phyloP scores from a whole-genome alignment of 176 grass and related monocot genomes.

The Ananas comosus region DNA sequence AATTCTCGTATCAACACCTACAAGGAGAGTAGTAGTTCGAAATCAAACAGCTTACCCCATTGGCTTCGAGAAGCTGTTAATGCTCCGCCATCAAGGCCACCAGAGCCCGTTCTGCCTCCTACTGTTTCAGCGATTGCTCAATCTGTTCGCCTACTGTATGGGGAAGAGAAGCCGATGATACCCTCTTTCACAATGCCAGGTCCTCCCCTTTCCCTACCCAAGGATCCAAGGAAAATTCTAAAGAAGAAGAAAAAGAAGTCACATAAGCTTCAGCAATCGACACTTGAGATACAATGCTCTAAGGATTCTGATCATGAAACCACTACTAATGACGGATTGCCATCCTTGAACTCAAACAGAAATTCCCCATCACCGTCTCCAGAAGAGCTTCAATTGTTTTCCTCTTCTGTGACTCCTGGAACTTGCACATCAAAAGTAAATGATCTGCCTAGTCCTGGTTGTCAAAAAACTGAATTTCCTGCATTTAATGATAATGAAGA shows the following conservation, averaged over 20 bases:
- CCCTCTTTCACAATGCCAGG: conserved; percentile 69
- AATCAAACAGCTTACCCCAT: conserved; percentile 82
- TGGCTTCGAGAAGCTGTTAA: conserved; percentile 94
- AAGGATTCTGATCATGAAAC: conserved; percentile 17
- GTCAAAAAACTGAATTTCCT: conserved; percentile 9
- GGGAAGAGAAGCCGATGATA: conserved; percentile 58
- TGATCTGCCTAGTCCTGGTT: conserved; percentile 24
- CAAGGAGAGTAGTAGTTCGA: conserved; percentile 41
- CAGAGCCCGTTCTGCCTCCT: conserved; percentile 46
- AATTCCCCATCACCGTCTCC: conserved; percentile 33
- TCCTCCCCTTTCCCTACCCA: conserved; percentile 44
- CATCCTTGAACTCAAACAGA: conserved; percentile 36
- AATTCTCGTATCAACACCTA: conserved; percentile 30
- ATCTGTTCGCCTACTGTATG: conserved; percentile 70
- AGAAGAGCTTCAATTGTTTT: conserved; percentile 17
- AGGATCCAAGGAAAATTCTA: conserved; percentile 62
- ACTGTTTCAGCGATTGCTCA: conserved; percentile 69
- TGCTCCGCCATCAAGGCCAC: conserved; percentile 35
- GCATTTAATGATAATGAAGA: conserved; percentile 7
- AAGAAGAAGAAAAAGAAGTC: conserved; percentile 56
- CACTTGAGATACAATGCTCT: conserved; percentile 16
- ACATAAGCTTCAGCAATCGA: conserved; percentile 26
- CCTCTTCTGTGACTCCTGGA: conserved; percentile 15
- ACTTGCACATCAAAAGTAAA: conserved; percentile 3
- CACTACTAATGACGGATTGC: conserved; percentile 12